Conservation (phyloP, 495 filamentous ascomycete species). For the Hyaloscypha hepaticicola region DNA sequence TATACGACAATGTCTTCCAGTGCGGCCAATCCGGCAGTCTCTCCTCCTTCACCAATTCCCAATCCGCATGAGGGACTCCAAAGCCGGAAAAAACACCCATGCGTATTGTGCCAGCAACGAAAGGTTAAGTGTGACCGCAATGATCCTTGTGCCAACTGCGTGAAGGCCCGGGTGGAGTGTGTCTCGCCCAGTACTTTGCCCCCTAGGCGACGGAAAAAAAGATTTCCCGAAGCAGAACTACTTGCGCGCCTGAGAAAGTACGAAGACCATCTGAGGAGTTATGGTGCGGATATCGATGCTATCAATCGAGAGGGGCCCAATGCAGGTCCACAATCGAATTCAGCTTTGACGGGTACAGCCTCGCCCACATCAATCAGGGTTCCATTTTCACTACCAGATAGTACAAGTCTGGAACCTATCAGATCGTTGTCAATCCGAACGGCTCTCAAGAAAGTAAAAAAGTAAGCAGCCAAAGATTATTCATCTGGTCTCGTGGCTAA, state of each 20-base stretch:
- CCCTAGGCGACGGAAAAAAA: constrained; percentile 45
- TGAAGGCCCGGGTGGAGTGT: constrained; percentile 43
- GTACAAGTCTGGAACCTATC: constrained; percentile 6
- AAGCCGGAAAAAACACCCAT: constrained; percentile 26
- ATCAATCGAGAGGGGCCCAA: constrained; percentile 17
- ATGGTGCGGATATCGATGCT: constrained; percentile 27
- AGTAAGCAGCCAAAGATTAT: not conserved
- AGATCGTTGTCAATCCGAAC: constrained; percentile 35
- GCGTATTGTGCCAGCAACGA: constrained; percentile 55
- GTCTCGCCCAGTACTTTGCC: constrained; percentile 40
- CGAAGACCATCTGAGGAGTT: constrained; percentile 33
- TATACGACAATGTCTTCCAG: not conserved
- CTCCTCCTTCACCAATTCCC: not conserved
- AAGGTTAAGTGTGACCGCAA: constrained; percentile 65
- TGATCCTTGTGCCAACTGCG: constrained; percentile 49
- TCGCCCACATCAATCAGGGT: constrained; percentile 8
- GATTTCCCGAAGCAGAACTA: constrained; percentile 35
- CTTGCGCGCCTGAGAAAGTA: constrained; percentile 38
- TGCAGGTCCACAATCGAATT: not conserved
- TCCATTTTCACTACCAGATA: constrained; percentile 31
- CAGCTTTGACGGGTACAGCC: not conserved
- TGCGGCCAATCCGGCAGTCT: not conserved
- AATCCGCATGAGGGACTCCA: not conserved
- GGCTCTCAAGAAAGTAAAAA: constrained; percentile 16
- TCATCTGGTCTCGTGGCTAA: not conserved